These are phyloP conservation scores for Acidomyces sp. DNA, from an alignment of 495 filamentous ascomycete species.

Conservation along the genomic window DNA sequence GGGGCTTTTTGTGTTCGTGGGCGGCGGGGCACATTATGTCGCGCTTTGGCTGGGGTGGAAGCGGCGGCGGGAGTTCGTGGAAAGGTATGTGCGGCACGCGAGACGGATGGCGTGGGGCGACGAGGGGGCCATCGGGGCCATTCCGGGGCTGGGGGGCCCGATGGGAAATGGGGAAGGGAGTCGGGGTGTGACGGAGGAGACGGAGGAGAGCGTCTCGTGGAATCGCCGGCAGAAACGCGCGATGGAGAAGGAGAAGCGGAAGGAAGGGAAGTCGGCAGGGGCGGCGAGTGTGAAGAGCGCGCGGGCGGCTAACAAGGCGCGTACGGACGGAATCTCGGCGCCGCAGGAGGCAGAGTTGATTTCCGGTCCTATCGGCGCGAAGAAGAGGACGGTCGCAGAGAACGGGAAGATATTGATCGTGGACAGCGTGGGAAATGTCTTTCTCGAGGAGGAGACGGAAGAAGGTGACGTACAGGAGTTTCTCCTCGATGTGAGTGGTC, in stretches of 20 bases:
- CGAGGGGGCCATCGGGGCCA: conserved; percentile 48
- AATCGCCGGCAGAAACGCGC: conserved; percentile 80
- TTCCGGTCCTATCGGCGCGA: conserved; percentile 46
- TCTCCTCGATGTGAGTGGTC: conserved; percentile 57
- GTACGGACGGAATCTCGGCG: conserved; percentile 27
- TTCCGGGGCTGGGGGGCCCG: conserved; percentile 50
- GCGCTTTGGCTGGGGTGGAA: conserved; percentile 74
- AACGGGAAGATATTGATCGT: conserved; percentile 93
- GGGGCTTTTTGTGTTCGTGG: conserved; percentile 72
- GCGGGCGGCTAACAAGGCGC: conserved; percentile 33
- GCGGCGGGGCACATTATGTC: conserved; percentile 74
- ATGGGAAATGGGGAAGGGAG: conserved; percentile 29
- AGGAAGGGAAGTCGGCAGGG: conserved; percentile 48
- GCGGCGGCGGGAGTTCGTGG: conserved; percentile 79
- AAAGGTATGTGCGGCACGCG: conserved; percentile 81
- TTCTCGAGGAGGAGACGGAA: conserved; percentile 75
- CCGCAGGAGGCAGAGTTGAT: conserved; percentile 27
- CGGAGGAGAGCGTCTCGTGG: conserved; percentile 38
- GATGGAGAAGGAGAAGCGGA: conserved; percentile 69
- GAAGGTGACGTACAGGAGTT: conserved; percentile 73
- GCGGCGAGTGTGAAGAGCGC: conserved; percentile 33
- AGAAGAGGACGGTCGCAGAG: conserved; percentile 74
- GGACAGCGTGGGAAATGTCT: conserved; percentile 82
- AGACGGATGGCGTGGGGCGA: conserved; percentile 81
- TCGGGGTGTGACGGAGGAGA: conserved; percentile 27